A percentile compares a stretch with the other conserved stretches of the same genome.
Conservation (phyloP, 148 eudicot genomes). For the Persicaria maculosa region DNA sequence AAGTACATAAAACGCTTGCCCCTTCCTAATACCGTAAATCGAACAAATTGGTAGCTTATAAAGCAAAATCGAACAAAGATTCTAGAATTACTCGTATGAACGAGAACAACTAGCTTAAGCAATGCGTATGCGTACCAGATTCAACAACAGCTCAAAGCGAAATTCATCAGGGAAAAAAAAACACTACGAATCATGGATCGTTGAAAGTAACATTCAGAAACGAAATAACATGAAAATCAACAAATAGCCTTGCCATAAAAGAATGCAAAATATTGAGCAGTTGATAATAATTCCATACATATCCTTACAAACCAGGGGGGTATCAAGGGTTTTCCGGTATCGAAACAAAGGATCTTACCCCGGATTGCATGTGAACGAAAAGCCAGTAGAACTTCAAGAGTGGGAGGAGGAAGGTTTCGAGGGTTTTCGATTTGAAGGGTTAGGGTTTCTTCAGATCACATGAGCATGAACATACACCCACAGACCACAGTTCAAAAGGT, state of each 20-base stretch:
- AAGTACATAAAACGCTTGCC: not conserved
- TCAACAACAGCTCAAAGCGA: no score
- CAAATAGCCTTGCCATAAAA: not conserved
- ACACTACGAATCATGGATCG: not conserved
- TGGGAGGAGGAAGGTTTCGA: not conserved
- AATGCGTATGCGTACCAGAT: no score
- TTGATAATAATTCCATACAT: not conserved
- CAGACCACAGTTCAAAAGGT: no score
- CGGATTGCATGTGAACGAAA: not conserved
- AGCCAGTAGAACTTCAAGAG: not conserved
- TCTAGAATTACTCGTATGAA: no score
- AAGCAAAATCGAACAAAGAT: not conserved
- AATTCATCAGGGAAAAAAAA: no score
- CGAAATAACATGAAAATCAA: not conserved
- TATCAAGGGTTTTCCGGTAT: not conserved
- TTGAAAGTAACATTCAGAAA: not conserved
- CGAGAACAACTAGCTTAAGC: no score
- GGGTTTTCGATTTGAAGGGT: not conserved
- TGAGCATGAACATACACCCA: no score
- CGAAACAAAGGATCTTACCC: not conserved
- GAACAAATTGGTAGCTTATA: not conserved
- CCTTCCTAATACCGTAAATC: not conserved
- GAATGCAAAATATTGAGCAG: not conserved
- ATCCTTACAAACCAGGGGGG: not conserved
- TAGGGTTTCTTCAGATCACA: not conserved